Base-by-base conservation (phyloP, 78 protist genomes). In the Speleostelium caveatum region DNA sequence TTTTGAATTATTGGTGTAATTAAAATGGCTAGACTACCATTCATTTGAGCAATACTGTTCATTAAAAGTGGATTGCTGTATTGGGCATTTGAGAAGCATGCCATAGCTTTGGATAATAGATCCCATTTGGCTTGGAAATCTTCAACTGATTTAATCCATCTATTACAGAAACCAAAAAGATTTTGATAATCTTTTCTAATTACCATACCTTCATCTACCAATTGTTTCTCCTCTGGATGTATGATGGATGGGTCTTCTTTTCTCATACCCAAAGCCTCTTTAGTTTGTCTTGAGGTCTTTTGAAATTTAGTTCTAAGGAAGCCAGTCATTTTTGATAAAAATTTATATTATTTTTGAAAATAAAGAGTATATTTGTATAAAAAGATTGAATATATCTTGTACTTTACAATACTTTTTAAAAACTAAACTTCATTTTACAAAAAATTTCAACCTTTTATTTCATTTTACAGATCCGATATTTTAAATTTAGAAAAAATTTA, bases 51-150 rank as follows among this genome's bases (percentile, higher is more conserved):
- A 45, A 76, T 45, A 32, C 69, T 36, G 19, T 30, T 12, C 8
- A 49, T 45, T 10, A 45, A 19, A 2, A 10, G 10, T 26, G 49
- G 30, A 49, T 76, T 74, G 21, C 35, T 21, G 42, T 56, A 76
- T 26, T 41, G 75, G 32, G 42, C 86, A 62, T 16, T n/a, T 22
- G 67, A 73, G 38, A 76, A 76, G 5, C 16, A 32, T n/a, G 42
- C 36, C 21, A 76, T 76, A 2, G 71, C 55, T 63, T 63, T 61
- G 8, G 86, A 36, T 45, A 76, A 33, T 2, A 67, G 35, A 6
- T 76, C 86, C 86, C 86, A 76, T 76, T 76, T 76, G 19, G 69
- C 42, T 76, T 76, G 86, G 42, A 63, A 45, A 30, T 76, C 74
- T 76, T 76, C 75, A 76, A 62, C 30, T 26, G 86, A 30, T 63